Base-by-base conservation (phyloP, 2,329 filamentous ascomycete species). In the Fusarium sp. region DNA sequence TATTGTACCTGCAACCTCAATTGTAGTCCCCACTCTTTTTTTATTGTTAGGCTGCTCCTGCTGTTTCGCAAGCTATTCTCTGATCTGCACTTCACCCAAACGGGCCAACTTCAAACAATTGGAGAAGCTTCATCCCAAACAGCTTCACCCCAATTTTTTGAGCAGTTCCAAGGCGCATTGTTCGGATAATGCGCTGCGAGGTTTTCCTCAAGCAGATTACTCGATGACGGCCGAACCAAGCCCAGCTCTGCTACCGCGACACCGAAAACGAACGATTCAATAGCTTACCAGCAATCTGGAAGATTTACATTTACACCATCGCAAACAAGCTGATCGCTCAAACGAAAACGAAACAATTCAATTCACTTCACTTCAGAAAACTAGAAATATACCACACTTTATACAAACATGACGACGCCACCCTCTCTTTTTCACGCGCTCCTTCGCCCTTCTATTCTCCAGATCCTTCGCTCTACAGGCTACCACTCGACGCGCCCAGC, bases 381-480 rank as follows among this genome's bases (percentile, higher is more conserved):
- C 46, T 58, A 39, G 46, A n/a, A 23, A 50, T 25, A 44, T 23
- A 54, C 7, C 19, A 25, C 8, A 30, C 34, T 18, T 23, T 16
- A 56, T n/a, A 51, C 62, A 61, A 78, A 62, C 45, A 86, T 86
- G 84, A 80, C 80, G 74, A 81, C 80, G 66, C 83, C 82, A 6
- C 79, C 82, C 12, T 79, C 83, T n/a, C 79, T 87, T 59, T 87
- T 84, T 81, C 91, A 93, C 80, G 91, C 92, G 65, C 90, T 97
- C 69, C 86, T 98, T 60, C 93, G 94, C 43, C 95, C 95, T 3
- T 90, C 91, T 49, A 89, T 98, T 65, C 89, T 98, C 61, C 94
- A 98, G 81, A 95, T 97, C 75, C 89, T 98, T 53, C 93, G 95
- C 76, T 93, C 94, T 30, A 91, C 93, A 25, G 95, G 95, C 77